A percentile compares a stretch with the other conserved stretches of the same genome.
Conservation (phyloP, 2,329 filamentous ascomycete genomes). For the Colletotrichum eremochloae region DNA sequence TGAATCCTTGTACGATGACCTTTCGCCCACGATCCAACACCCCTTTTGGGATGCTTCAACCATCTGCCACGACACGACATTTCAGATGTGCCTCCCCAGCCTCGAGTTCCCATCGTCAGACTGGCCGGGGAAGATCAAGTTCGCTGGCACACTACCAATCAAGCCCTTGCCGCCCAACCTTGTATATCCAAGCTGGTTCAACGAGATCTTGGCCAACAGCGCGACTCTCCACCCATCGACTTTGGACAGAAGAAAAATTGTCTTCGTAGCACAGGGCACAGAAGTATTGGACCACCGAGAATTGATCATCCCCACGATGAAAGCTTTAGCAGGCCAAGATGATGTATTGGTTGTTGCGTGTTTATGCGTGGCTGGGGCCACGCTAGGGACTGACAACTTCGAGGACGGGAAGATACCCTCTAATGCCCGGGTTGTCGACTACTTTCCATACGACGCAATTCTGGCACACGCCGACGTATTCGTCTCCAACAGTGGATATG, state of each 20-base stretch:
- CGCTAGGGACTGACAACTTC: not conserved
- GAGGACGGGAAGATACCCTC: constrained; percentile 50
- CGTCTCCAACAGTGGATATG: constrained; percentile 63
- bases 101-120: constrained; percentile 55
- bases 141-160: constrained; percentile 57
- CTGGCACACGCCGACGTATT: constrained; percentile 60
- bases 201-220: constrained; percentile 51
- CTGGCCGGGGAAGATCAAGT: constrained; percentile 56
- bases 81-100: constrained; percentile 52
- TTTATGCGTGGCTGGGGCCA: constrained; percentile 8
- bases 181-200: constrained; percentile 59
- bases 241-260: constrained; percentile 51
- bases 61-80: constrained; percentile 49
- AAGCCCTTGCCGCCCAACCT: constrained; percentile 49
- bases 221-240: not conserved
- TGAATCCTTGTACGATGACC: constrained; percentile 5
- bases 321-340: constrained; percentile 53
- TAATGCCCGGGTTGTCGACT: constrained; percentile 61
- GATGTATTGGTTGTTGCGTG: constrained; percentile 53
- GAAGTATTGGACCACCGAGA: constrained; percentile 54
- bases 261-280: constrained; percentile 64
- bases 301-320: constrained; percentile 60
- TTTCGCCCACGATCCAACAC: not conserved
- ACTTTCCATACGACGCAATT: constrained; percentile 62
- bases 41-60: constrained; percentile 35